Evolutionary conservation across 371 early-diverging fungal species (phyloP).

Genomic region (Chytridium lagenaria): DNA sequence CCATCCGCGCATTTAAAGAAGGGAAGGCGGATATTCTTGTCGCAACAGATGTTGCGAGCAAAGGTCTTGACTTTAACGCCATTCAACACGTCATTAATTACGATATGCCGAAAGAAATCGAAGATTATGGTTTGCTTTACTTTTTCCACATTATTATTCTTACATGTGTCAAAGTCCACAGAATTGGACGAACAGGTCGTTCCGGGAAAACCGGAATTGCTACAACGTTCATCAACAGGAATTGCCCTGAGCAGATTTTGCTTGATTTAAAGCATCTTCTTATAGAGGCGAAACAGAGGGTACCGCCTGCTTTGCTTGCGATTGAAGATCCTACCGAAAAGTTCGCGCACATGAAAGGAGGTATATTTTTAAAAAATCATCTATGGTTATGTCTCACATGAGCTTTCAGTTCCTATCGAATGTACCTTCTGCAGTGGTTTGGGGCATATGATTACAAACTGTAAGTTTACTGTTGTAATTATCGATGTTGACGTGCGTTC

Average conservation of each 20-base stretch:
- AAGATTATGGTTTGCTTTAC: slow-evolving; percentile 76
- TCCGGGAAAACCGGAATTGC: slow-evolving; percentile 96
- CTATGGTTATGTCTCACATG: no score
- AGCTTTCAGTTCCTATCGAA: no score
- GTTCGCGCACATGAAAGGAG: slow-evolving; percentile 68
- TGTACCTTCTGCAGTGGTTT: slow-evolving; percentile 95
- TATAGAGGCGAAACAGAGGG: slow-evolving; percentile 89
- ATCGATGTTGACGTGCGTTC: neutral
- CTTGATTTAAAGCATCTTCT: slow-evolving; percentile 92
- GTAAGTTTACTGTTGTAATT: slow-evolving; percentile 44
- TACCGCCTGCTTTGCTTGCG: slow-evolving; percentile 86
- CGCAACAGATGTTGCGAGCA: slow-evolving; percentile 91
- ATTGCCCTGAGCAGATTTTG: slow-evolving; percentile 84
- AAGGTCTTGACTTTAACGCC: slow-evolving; percentile 92
- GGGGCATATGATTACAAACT: slow-evolving; percentile 91
- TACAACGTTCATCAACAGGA: slow-evolving; percentile 93
- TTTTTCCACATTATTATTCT: slow-evolving; percentile 13
- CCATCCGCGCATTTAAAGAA: slow-evolving; percentile 77
- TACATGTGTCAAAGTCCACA: slow-evolving; percentile 71
- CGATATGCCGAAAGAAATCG: slow-evolving; percentile 97
- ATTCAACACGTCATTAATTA: slow-evolving; percentile 94
- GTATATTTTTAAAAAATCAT: no score
- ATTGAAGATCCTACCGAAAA: slow-evolving; percentile 89
- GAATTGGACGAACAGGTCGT: slow-evolving; percentile 99
- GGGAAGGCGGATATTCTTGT: slow-evolving; percentile 87